phyloP scores from a whole-genome alignment of 2,329 filamentous ascomycete genomes.

The Fusarium pseudograminearum region DNA sequence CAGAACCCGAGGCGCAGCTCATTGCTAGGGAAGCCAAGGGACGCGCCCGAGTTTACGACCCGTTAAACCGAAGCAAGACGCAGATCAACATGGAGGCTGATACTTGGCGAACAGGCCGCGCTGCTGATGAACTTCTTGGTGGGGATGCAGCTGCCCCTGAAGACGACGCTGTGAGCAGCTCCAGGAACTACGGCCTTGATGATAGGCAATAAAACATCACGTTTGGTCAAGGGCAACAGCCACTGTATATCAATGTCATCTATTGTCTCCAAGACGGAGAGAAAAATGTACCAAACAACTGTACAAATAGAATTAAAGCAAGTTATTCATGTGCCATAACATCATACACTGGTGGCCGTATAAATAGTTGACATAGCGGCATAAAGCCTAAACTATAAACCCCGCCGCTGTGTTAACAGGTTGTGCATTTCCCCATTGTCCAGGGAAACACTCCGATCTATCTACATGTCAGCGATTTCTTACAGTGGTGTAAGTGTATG shows the following conservation, averaged over 20 bases:
- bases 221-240: constrained; percentile 17
- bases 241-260: constrained; percentile 46
- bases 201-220: constrained; percentile 32
- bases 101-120: constrained; percentile 40
- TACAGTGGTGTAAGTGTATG: not conserved
- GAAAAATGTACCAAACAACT: constrained; percentile 48
- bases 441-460: not conserved
- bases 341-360: not conserved
- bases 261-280: constrained; percentile 33
- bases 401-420: not conserved
- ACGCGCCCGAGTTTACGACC: constrained; percentile 51
- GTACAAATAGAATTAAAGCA: constrained; percentile 51
- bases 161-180: constrained; percentile 60
- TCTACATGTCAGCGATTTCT: not conserved
- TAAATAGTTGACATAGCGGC: not conserved
- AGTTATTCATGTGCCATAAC: constrained; percentile 6
- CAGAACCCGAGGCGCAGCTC: constrained; percentile 54
- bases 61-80: constrained; percentile 36
- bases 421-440: not conserved
- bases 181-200: constrained; percentile 55
- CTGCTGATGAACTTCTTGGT: constrained; percentile 49
- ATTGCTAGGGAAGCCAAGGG: constrained; percentile 62
- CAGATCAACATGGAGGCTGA: constrained; percentile 18
- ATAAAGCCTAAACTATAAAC: not conserved
- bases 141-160: constrained; percentile 51